Evolutionary conservation across 768 basidiomycete species (phyloP).

Genomic region (Tricholoma flavovirens): DNA sequence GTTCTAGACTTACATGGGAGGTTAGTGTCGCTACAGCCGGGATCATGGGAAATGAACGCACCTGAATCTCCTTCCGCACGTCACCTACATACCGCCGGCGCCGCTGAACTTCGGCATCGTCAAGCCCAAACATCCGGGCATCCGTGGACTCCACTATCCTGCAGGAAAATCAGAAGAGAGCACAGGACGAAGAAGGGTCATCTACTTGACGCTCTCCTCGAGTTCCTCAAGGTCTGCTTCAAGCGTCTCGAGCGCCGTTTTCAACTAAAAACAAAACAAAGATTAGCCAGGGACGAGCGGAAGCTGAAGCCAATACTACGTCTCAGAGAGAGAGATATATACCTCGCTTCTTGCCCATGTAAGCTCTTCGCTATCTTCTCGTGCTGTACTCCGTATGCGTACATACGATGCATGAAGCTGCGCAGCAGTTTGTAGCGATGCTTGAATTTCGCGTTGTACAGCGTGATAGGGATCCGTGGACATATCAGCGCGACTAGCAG

Average conservation of each 20-base stretch:
- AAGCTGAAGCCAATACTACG: not conserved
- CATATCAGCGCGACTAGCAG: constrained; percentile 29
- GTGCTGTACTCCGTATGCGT: constrained; percentile 72
- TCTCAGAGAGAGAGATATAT: constrained; percentile 9
- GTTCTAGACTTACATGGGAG: constrained; percentile 50
- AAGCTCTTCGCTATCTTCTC: constrained; percentile 73
- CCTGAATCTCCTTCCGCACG: constrained; percentile 75
- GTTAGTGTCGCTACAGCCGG: constrained; percentile 20
- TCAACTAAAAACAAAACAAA: constrained; percentile 43
- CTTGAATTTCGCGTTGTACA: constrained; percentile 78
- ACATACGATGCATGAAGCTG: constrained; percentile 71
- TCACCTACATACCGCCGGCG: constrained; percentile 72
- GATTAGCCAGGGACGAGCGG: not conserved
- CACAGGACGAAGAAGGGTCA: constrained; percentile 13
- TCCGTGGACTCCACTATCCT: constrained; percentile 88
- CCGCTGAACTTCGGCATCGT: constrained; percentile 67
- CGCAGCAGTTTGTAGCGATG: constrained; percentile 62
- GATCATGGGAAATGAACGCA: constrained; percentile 30
- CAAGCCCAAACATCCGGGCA: constrained; percentile 78
- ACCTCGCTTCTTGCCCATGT: constrained; percentile 78
- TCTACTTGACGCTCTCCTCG: constrained; percentile 87
- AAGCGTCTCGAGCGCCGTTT: constrained; percentile 67
- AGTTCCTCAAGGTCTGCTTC: constrained; percentile 89
- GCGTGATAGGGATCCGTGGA: constrained; percentile 83
- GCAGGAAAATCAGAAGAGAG: constrained; percentile 3